Evolutionary conservation across 352 stramenopile genomes (phyloP), one percentile per base, ranked within the genome.

Genomic region (Phytophthora ramorum): DNA sequence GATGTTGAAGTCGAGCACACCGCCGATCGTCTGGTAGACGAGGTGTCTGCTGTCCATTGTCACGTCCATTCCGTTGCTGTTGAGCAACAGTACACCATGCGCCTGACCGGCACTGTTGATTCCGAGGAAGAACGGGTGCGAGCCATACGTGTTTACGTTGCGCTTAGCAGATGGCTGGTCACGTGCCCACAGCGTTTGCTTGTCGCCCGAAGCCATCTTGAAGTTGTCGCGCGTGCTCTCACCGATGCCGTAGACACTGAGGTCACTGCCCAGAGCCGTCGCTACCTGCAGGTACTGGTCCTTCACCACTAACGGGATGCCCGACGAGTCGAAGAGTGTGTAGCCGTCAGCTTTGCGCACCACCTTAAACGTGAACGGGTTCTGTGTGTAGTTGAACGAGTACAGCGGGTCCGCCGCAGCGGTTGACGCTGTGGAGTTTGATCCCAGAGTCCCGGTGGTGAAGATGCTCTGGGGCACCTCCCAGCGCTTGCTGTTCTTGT

Each of bases 51-150:
- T 60, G 7, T 81, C 66, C 43, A 86, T 55, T 8, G 76, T 81
- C 32, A 93, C 69, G 44, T 93, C 83, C 75, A 92, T 88, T 6
- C 77, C 83, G 61, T 90, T 90, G 34, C 67, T 79, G 63, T 88
- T 90, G 45, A 86, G 58, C 20, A 92, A 46, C 30, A 89, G 66
- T 8, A 84, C 70, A 19, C 81, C 83, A 44, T 90, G 77, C 0
- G 83, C 79, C 43, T 74, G 37, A 12, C 76, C 78, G 4, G 60
- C 54, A 20, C 41, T 45, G 38, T 88, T 81, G 16, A 88, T 22
- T 3, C 75, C 73, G 14, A 90, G 22, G 67, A 82, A 89, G 60
- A 89, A 87, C 35, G 83, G 83, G 30, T 89, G 79, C 0, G 76
- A 79, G 30, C 79, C 83, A 53, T 92, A 92, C 24, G 79, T 66